These are phyloP conservation scores for Picea glauca DNA, from an alignment of 75 land plant genomes.

Conservation along the genomic window DNA sequence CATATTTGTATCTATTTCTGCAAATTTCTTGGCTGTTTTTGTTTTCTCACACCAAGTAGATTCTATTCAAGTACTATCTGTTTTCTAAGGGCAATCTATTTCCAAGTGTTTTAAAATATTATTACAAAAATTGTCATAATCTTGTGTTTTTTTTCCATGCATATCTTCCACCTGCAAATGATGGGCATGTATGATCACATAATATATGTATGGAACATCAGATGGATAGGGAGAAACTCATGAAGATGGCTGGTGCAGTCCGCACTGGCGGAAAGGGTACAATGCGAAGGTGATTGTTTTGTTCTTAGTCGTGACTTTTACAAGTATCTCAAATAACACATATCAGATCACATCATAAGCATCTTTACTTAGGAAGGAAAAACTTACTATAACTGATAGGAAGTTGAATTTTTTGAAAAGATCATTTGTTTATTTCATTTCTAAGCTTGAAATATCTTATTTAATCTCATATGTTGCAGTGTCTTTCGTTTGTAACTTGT, in stretches of 20 bases:
- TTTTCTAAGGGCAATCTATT: background rate
- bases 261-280: constrained; percentile 72
- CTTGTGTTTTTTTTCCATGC: background rate
- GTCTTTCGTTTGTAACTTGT: background rate
- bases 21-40: too few species aligned
- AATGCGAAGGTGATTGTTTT: constrained; percentile 38
- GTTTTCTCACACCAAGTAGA: too few species aligned
- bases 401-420: background rate
- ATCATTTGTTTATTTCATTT: background rate
- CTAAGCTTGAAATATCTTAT: background rate
- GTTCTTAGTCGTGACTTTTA: constrained; percentile 2
- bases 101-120: background rate
- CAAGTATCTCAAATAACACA: background rate
- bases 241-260: constrained; percentile 75
- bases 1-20: too few species aligned
- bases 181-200: background rate
- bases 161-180: background rate
- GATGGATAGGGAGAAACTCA: constrained; percentile 67
- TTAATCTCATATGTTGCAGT: background rate
- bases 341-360: background rate
- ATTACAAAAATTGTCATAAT: background rate
- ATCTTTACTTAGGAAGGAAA: background rate
- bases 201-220: constrained; percentile 13
- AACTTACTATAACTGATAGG: background rate
- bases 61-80: too few species aligned